Evolutionary conservation across 805 yeast genomes (phyloP), one percentile per base, ranked within the genome.

Genomic region (Jamesozyma spencerorum): DNA sequence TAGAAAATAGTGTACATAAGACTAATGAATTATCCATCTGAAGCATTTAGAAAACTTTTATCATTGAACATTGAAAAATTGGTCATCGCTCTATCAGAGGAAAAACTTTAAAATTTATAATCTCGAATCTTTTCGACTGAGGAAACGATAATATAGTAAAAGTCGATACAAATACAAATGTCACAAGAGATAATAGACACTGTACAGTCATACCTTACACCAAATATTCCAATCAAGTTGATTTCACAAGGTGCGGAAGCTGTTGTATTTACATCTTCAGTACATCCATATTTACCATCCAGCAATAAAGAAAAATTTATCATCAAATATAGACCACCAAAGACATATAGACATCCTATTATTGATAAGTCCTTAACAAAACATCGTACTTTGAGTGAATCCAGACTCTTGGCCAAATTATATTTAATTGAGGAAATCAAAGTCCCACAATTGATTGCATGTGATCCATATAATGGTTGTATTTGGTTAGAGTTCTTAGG

Each of bases 181-280:
- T 78, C 86, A 8, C 71, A 70, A 15, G 66, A 62, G 20, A 63
- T 79, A 1, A 44, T 81, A 5, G 61, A 54, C 2, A 57, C 51
- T 27, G 79, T 77, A 0, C 62, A 68, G 36, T 32, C 48, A 1
- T 61, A 68, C 18, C 54, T 81, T 18, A 53, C 58, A 2, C 70
- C 73, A 1, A 65, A 71, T 32, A 65, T 80, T 5, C 75, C 78
- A 0, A 55, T 81, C 4, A 53, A 59, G 1, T 65, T 75, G 22
- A 65, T 86, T 2, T 83, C 94, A 0, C 96, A 86, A 55, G 96
- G 96, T 19, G 96, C 96, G 1, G 96, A 86, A 58, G 94, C 95
- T 0, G 69, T 85, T 10, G 87, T 85, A 2, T 84, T 83, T 58
- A 57, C 66, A 11, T 71, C 90, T 0, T 44, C 58, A 1, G 55